A percentile compares a stretch with the other conserved stretches of the same genome.
These are phyloP conservation scores for Penicillium pancosmium DNA, from an alignment of 495 filamentous ascomycete genomes.

Conservation along the genomic window DNA sequence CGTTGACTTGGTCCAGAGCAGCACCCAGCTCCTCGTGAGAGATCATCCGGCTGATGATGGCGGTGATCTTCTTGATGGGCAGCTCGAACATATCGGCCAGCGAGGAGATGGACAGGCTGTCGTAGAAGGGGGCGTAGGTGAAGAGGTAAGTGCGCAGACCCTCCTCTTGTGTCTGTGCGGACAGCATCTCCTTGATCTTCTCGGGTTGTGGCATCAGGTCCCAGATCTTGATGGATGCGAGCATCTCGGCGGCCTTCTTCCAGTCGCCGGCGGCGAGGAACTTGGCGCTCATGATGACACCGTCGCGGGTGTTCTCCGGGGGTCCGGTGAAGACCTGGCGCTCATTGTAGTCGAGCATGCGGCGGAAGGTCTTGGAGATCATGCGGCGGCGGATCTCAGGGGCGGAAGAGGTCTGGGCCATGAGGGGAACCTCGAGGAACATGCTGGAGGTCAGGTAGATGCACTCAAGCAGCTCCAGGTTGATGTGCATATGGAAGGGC, in stretches of 20 bases:
- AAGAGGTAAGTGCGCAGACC: constrained; percentile 98
- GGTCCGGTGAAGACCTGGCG: constrained; percentile 98
- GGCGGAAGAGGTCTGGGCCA: constrained; percentile 93
- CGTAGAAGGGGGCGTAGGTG: constrained; percentile 99
- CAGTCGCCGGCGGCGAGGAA: constrained; percentile 95
- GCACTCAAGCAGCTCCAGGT: constrained; percentile 95
- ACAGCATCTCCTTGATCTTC: constrained; percentile 94
- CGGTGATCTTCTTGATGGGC: constrained; percentile 80
- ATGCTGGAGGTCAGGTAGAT: constrained; percentile 98
- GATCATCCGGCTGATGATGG: constrained; percentile 99
- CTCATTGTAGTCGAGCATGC: constrained; percentile 99
- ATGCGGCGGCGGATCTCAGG: constrained; percentile 96
- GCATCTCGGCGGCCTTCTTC: constrained; percentile 92
- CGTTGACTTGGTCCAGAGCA: constrained; percentile 96
- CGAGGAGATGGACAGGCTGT: constrained; percentile 84
- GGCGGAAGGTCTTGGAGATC: constrained; percentile 99
- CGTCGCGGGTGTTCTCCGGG: constrained; percentile 96
- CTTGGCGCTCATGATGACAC: constrained; percentile 98
- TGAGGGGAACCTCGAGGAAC: constrained; percentile 95
- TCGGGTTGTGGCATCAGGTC: constrained; percentile 86
- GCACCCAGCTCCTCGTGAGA: constrained; percentile 97
- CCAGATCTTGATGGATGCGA: constrained; percentile 99
- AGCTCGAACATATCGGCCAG: constrained; percentile 96
- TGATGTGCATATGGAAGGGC: constrained; percentile 99
- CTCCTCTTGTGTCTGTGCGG: constrained; percentile 97